These are phyloP conservation scores for Arachnomyces sp. DNA, from an alignment of 2,329 filamentous ascomycete genomes.

Conservation along the genomic window DNA sequence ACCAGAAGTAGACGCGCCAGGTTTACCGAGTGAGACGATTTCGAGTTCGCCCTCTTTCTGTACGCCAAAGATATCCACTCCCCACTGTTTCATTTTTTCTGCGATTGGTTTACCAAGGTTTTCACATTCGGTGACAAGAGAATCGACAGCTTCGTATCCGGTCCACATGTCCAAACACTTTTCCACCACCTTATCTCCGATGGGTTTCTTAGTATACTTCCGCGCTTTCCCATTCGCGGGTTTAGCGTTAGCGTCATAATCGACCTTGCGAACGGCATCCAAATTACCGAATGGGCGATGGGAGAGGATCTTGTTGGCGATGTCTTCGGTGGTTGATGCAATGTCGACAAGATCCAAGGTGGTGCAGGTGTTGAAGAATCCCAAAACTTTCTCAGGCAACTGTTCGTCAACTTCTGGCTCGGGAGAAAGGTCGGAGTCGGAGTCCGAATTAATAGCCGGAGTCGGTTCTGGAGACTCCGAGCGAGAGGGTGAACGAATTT, in stretches of 20 bases:
- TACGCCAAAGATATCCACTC: slow-evolving; percentile 56
- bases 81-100: slow-evolving; percentile 60
- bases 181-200: slow-evolving; percentile 62
- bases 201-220: slow-evolving; percentile 43
- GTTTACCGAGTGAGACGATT: slow-evolving; percentile 48
- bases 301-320: slow-evolving; percentile 61
- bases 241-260: slow-evolving; percentile 35
- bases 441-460: slow-evolving; percentile 37
- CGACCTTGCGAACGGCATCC: slow-evolving; percentile 58
- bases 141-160: slow-evolving; percentile 75
- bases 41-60: slow-evolving; percentile 56
- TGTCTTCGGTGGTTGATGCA: slow-evolving; percentile 63
- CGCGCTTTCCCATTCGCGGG: slow-evolving; percentile 47
- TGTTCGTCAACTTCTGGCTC: slow-evolving; percentile 35
- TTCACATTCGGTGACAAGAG: slow-evolving; percentile 70
- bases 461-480: slow-evolving; percentile 28
- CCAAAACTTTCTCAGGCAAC: slow-evolving; percentile 55
- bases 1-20: too few relatives aligned
- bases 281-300: slow-evolving; percentile 67
- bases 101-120: slow-evolving; percentile 60
- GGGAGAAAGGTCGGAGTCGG: slow-evolving; percentile 35
- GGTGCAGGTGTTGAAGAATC: slow-evolving; percentile 76
- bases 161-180: slow-evolving; percentile 65
- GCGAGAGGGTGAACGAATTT: slow-evolving; percentile 24
- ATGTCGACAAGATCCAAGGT: slow-evolving; percentile 73